Base-by-base conservation (phyloP, 345 rosid genomes). In the Carallia pectinifolia region DNA sequence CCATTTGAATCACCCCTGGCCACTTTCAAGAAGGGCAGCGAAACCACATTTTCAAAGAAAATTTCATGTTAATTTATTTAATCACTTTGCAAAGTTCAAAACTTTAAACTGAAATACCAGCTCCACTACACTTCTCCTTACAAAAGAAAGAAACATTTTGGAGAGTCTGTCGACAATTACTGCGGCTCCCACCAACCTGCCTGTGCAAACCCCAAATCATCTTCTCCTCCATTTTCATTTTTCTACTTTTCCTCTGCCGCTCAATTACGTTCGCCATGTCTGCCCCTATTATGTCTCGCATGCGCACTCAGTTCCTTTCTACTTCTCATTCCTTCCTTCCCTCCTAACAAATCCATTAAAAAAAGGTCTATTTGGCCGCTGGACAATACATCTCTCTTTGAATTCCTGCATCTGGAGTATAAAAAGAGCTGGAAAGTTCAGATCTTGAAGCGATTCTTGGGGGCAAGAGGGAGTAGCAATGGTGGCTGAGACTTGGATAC, bases 401-500 rank as follows among this genome's bases (percentile, higher is more conserved):
- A 27, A 56, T 12, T 10, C 5, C 31, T 27, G 60, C 27, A 56
- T 56, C 60, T 56, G 29, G 33, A 10, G 10, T 27, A 56, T 23
- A 12, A 19, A 5, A 15, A 56, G 2, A 10, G 15, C 34, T 56
- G 34, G 64, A 4, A 16, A 13, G 30, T 73, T 59, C 47, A 74
- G 64, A 65, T 67, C 58, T 31, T 37, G 73, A 61, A 60, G 40
- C 34, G 30, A 6, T 40, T 5, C 6, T 47, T 56, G 60, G 34
- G 31, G 18, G 37, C 33, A 37, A 36, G 27, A 55, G 23, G 19
- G 56, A 50, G 61, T 80, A 73, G 82, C 86, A 70, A 94, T 94
- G 99, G 97, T 94, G 77, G 92, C 93, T 39, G 97, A 94, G 63
- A 77, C 97, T 90, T 94, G 97, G 99, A 83, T 94, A 59, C 76